These are phyloP conservation scores for Candida mattraensis DNA, from an alignment of 805 yeast species.

Conservation along the genomic window DNA sequence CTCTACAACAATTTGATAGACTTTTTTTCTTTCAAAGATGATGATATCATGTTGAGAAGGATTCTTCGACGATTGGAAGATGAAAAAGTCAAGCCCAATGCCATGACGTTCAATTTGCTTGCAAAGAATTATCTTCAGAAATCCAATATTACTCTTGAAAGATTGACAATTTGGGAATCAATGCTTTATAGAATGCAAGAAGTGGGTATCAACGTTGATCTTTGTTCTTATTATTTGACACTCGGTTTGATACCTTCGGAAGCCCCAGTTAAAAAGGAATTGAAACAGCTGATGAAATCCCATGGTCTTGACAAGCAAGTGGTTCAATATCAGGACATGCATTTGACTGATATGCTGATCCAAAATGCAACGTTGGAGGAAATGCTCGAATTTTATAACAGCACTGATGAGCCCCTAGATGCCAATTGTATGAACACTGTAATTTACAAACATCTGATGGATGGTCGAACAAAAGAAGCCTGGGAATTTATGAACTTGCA, in stretches of 20 bases:
- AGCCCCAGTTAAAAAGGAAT: conserved; percentile 10
- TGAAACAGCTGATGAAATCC: conserved; percentile 13
- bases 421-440: conserved; percentile 25
- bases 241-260: conserved; percentile 22
- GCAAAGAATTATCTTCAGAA: conserved; percentile 20
- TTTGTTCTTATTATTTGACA: conserved; percentile 22
- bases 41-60: conserved; percentile 41
- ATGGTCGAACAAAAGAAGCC: conserved; percentile 14
- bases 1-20: conserved; percentile 29
- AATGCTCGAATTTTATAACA: conserved; percentile 15
- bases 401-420: conserved; percentile 11
- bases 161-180: conserved; percentile 19
- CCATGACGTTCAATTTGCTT: conserved; percentile 24
- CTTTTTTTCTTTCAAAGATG: conserved; percentile 38
- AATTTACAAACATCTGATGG: conserved; percentile 16
- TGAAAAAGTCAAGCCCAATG: conserved; percentile 17
- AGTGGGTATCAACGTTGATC: conserved; percentile 16
- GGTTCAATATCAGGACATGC: conserved; percentile 17
- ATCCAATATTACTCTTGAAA: conserved; percentile 12
- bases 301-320: conserved; percentile 10
- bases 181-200: conserved; percentile 16
- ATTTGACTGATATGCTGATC: conserved; percentile 19
- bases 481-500: conserved; percentile 23
- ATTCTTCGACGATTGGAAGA: conserved; percentile 39
- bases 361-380: conserved; percentile 8